Percentiles rank a stretch among this genome's conserved stretches.
Evolutionary conservation across 208 protist genomes (phyloP).

Genomic region (Entamoeba nuttalli): DNA sequence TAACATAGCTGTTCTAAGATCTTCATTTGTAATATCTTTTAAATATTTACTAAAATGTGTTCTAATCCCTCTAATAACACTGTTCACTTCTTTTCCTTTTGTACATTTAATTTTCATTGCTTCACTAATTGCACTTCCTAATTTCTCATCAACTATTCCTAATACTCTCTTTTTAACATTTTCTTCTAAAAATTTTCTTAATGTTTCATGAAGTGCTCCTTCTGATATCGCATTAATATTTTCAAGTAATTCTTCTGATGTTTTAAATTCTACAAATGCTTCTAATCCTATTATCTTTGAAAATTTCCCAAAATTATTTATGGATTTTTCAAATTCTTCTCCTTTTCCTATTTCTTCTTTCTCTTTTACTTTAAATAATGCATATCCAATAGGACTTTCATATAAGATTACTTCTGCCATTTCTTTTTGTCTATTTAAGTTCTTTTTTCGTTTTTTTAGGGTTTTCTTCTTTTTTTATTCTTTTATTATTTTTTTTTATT

Average conservation of each 20-base stretch:
- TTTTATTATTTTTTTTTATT: background rate
- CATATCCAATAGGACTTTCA: background rate
- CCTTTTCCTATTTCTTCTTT: background rate
- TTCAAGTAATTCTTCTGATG: background rate
- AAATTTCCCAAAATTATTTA: background rate
- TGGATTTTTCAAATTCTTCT: background rate
- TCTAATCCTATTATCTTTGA: background rate
- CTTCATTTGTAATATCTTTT: background rate
- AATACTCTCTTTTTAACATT: background rate
- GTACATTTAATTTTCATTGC: background rate
- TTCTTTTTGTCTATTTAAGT: background rate
- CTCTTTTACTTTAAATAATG: background rate
- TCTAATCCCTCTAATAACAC: slow-evolving; percentile 11
- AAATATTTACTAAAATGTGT: background rate
- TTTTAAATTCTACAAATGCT: background rate
- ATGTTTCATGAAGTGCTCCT: background rate
- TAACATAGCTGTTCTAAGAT: background rate
- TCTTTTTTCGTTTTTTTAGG: background rate
- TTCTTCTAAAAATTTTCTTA: background rate
- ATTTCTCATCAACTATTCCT: background rate
- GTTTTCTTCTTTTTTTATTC: background rate
- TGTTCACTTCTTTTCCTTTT: background rate
- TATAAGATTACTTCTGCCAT: background rate
- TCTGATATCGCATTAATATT: background rate
- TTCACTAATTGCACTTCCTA: background rate